A percentile compares a stretch with the other conserved stretches of the same genome.
phyloP scores from a whole-genome alignment of 2,329 filamentous ascomycete species.

The Rhexocercosporidium sp. region DNA sequence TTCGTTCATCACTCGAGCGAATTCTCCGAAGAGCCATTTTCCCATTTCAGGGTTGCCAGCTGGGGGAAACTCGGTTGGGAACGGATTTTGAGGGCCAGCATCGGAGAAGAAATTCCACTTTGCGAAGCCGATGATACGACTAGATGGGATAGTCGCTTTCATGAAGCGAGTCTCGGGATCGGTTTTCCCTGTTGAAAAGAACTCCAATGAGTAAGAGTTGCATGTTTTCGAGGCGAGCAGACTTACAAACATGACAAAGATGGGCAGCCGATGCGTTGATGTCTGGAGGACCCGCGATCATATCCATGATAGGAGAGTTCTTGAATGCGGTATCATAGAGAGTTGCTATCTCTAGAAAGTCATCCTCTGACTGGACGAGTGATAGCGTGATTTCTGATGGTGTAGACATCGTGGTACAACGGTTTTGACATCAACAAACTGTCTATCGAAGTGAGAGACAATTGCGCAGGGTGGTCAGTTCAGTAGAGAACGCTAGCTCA shows the following conservation, averaged over 20 bases:
- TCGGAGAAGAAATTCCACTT: slow-evolving; percentile 24
- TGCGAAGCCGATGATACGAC: slow-evolving; percentile 15
- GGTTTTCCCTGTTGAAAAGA: background rate
- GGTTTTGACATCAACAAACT: background rate
- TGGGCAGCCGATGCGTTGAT: background rate
- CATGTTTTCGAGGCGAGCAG: background rate
- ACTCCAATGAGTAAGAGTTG: background rate
- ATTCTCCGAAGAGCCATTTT: slow-evolving; percentile 7
- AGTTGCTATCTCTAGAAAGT: slow-evolving; percentile 3
- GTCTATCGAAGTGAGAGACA: background rate
- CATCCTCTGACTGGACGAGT: background rate
- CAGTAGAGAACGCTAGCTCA: too few species aligned
- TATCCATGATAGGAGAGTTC: background rate
- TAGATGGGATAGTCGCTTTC: slow-evolving; percentile 15
- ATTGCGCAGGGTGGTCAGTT: too few species aligned
- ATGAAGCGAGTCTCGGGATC: slow-evolving; percentile 4
- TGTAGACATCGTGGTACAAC: background rate
- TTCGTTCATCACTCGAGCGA: slow-evolving; percentile 18
- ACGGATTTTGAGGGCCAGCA: slow-evolving; percentile 2
- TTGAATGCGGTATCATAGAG: background rate
- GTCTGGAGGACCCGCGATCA: background rate
- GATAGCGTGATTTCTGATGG: background rate
- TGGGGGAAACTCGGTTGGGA: background rate
- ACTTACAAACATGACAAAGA: background rate
- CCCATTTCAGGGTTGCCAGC: slow-evolving; percentile 10